Evolutionary conservation across 2,329 filamentous ascomycete genomes (phyloP), one percentile per base, ranked within the genome.

Genomic region (Zasmidium citrigriseum): DNA sequence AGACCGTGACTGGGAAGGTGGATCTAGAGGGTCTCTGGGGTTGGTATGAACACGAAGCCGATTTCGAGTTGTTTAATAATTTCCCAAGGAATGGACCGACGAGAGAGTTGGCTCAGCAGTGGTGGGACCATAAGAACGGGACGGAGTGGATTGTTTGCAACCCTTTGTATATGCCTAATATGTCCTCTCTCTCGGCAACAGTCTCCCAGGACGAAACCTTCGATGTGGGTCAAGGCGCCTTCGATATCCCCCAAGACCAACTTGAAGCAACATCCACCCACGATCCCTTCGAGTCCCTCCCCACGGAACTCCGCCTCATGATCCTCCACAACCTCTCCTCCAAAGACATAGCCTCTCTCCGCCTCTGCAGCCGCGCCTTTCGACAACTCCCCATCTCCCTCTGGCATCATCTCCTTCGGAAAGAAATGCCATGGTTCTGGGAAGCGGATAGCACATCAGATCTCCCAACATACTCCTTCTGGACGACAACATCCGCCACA

Each of bases 341-440:
- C n/a, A 11, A 29, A 21, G 52, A 58, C 20, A 49, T 63, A 27
- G 58, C 54, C 20, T 41, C 41, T 11, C 48, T 61, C 1, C 55
- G 60, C 25, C 34, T 58, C n/a, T 23, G 54, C 16, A 63, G 58
- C 11, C 55, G 62, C 7, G 47, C 45, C 20, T 64, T 66, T 21
- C 48, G 58, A 18, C 64, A 64, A 29, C 49, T 64, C 0, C 60
- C 60, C 3, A 47, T 52, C 18, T 57, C 53, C 14, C 27, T 61
- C 24, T 64, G 53, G 29, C 55, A 57, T 21, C 24, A 54, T 12
- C 52, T 66, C 7, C 16, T 66, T 2, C 23, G 29, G 25, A 52
- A 27, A 20, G 60, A 66, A 11, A 55, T 64, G 56, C 58, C 62
- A 1, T 66, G 58, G 56, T 53, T 66, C 2, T 64, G 62, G 64